Base-by-base conservation (phyloP, 2,329 filamentous ascomycete species). In the Fusarium fujikuroi region DNA sequence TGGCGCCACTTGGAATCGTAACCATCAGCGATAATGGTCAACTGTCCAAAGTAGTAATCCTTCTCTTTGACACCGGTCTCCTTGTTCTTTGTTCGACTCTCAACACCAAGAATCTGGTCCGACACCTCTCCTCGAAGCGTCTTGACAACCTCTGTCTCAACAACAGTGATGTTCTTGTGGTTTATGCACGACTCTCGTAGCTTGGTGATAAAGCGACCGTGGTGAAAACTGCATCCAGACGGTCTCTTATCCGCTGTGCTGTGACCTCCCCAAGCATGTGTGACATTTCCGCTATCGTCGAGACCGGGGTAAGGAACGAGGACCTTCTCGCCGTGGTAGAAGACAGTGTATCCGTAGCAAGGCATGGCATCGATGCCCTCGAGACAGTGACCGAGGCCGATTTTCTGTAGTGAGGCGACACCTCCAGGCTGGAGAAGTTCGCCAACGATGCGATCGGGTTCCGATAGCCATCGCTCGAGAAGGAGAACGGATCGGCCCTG, bases 391-490 rank as follows among this genome's bases (percentile, higher is more conserved):
- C 86, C 87, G 72, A 99, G 84, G 6, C 96, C 96, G 56, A 99
- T 85, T 80, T 93, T 90, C 79, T 91, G 88, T 77, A 99, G 86
- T 12, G 96, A 93, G 59, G 90, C 86, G 39, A 97, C 91, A 56
- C 96, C 96, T 57, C 96, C 96, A 0, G 96, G 96, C 83, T 99
- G 96, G 77, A 99, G 85, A 73, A 99, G 85, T 85, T 99, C 96
- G 77, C 96, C 96, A 53, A 99, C 95, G 75, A 99, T 99, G 73
- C 96, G 91, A 84, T 98, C 93, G 25, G 96, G 96, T 85, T 98
- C 92, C 83, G 94, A 94, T 83, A 98, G 86, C 84, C 91, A 97
- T 78, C 90, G 90, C 85, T 99, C 96, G 57, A 99, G 89, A 58
- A 99, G 86, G 32, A 98, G 88, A 32, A 99, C 95, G 81, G 93